Conservation (phyloP, 2,329 filamentous ascomycete genomes). For the Phialophora tarda region DNA sequence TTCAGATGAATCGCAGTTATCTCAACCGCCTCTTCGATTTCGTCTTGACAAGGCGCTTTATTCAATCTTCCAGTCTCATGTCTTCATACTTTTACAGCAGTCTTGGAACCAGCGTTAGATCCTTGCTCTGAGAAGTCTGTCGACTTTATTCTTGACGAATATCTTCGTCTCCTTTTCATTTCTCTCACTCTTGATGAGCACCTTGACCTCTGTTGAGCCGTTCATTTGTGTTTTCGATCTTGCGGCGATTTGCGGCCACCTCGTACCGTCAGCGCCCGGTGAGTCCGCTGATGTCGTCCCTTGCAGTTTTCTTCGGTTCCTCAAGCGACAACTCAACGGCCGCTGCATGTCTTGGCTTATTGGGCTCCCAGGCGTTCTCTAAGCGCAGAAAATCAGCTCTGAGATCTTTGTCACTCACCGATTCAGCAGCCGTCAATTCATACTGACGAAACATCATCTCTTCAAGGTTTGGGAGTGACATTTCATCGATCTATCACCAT, state of each 20-base stretch:
- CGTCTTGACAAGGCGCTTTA: not conserved
- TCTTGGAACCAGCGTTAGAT: not conserved
- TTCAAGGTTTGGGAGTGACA: constrained; percentile 1
- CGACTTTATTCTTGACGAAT: not conserved
- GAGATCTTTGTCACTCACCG: not conserved
- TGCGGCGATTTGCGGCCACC: not conserved
- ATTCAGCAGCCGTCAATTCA: not conserved
- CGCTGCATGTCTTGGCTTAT: not conserved
- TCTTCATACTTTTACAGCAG: not conserved
- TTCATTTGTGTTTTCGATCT: not conserved
- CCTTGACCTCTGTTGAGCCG: not conserved
- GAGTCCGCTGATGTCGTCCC: not conserved
- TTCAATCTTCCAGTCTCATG: not conserved
- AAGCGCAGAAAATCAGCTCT: not conserved
- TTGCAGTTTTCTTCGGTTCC: not conserved
- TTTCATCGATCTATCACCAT: not conserved
- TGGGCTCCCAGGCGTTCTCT: not conserved
- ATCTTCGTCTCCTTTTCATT: not conserved
- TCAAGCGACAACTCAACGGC: not conserved
- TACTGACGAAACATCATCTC: not conserved
- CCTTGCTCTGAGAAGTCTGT: not conserved
- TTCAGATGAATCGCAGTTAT: not conserved
- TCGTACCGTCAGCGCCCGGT: not conserved
- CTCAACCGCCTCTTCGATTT: not conserved
- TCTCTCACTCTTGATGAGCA: not conserved